Base-by-base conservation (phyloP, 306 rosid genomes). In the Quercus cerris region DNA sequence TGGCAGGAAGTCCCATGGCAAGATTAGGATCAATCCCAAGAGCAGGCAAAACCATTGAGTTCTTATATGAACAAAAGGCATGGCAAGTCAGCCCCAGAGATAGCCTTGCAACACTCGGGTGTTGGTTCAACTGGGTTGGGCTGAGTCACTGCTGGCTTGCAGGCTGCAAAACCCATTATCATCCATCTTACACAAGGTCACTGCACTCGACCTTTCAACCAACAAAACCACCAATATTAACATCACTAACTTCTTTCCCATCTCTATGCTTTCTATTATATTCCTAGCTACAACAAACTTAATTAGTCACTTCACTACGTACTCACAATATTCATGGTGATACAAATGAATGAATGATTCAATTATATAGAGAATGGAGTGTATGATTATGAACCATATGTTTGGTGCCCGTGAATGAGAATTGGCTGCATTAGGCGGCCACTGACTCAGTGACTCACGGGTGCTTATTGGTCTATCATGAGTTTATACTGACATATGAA, bases 1-100 rank as follows among this genome's bases (percentile, higher is more conserved):
- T 88, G n/a, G 80, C 75, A 4, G 87, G 88, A 7, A 88, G 84
- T 22, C 27, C 86, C 85, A 88, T 70, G 55, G 90, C 92, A 70
- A 88, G 92, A 4, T 13, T 5, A 10, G 82, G 85, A 63, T 86
- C 85, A 19, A 88, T 82, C 28, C 88, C 90, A n/a, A 85, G 71
- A 17, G 83, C 17, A 56, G 85, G 64, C 70, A 88, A 71, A n/a
- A 79, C 5, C 11, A 28, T 2, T 0, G 92, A 82, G 78, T 71
- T 56, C 80, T 80, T 86, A 56, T 84, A 88, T 15, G 70, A 56
- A 57, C 92, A 88, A 0, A 0, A 88, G 75, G 83, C 92, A 88
- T 18, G 6, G 19, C 68, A 88, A 84, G 70, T 88, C 85, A 1
- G 90, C 92, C 13, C 22, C 70, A 0, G 83, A 66, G 6, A 87